Base-by-base conservation (phyloP, 108 stramenopile species). In the Skeletonema menzelii region DNA sequence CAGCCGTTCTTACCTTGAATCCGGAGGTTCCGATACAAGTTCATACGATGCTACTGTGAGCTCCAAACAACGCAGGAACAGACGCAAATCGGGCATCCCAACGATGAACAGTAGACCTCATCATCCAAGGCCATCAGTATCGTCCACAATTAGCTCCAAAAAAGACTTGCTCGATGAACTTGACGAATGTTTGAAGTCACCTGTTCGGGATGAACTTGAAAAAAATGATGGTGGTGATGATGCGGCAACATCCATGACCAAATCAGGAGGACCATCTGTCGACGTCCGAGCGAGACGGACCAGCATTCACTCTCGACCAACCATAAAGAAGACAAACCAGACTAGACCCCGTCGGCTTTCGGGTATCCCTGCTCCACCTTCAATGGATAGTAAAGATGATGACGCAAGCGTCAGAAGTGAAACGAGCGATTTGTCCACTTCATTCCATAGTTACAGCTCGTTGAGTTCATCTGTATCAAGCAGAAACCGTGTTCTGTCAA, bases 401-500 rank as follows among this genome's bases (percentile, higher is more conserved):
- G 79, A 73, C 12, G 70, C 49, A 20, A 69, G 63, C 24, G 30
- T 53, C 24, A 53, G 8, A 38, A 80, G 79, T 42, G 68, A 73
- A 27, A 73, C 79, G 3, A 80, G 79, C 26, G 79, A 73, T 53
- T 27, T 80, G 19, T 80, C 79, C 46, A 56, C 67, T 62, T 72
- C 71, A 24, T 53, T 79, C 28, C 32, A 35, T 22, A 79, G 67
- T 56, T 68, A 53, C 24, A 68, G 35, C 47, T 72, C 78, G 13
- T 57, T 56, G 46, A 61, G 53, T 24, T 56, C 59, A 1, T 63
- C 66, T 24, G 37, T 55, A 19, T 38, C 35, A 27, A 35, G 13
- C 14, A 68, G 38, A 8, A 56, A n/a, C 20, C 57, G 20, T 49
- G 47, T 49, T 22, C 20, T 20, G 0, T 49, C 47, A 10, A 62